Percentiles rank a stretch among this genome's conserved stretches.
phyloP scores from a whole-genome alignment of 2,329 filamentous ascomycete genomes.

The Eurotiales sp. region DNA sequence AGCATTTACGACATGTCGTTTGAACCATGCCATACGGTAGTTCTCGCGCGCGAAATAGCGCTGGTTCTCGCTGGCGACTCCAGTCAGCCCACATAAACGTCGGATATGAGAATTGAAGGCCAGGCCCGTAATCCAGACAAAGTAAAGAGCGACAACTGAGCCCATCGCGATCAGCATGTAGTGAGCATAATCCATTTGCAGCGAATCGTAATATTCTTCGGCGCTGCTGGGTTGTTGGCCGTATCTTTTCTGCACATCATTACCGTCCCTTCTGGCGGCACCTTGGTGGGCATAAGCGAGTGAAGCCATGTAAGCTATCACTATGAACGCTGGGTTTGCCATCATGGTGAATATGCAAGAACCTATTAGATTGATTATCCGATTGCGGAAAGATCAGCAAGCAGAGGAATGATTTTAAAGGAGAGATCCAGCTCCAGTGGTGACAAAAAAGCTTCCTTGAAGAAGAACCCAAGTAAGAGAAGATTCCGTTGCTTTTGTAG shows the following conservation, averaged over 20 bases:
- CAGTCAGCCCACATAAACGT: conserved; percentile 68
- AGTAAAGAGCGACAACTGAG: conserved; percentile 55
- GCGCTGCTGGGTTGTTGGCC: not conserved
- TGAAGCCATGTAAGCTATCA: conserved; percentile 8
- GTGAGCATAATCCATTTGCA: conserved; percentile 34
- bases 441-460: not conserved
- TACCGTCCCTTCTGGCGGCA: not conserved
- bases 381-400: not conserved
- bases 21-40: conserved; percentile 60
- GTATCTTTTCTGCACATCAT: not conserved
- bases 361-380: not conserved
- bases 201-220: conserved; percentile 1
- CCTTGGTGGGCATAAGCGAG: conserved; percentile 6
- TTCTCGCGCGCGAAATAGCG: conserved; percentile 67
- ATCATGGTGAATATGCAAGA: not conserved
- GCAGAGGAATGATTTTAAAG: not conserved
- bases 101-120: conserved; percentile 65
- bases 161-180: conserved; percentile 60
- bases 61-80: conserved; percentile 75
- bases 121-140: conserved; percentile 63
- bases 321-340: not conserved
- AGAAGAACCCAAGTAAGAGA: no score
- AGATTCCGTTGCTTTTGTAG: no score
- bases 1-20: conserved; percentile 59
- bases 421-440: conserved; percentile 11